These are phyloP conservation scores for Penicillium sp. DNA, from an alignment of 2,329 filamentous ascomycete species.

Conservation along the genomic window DNA sequence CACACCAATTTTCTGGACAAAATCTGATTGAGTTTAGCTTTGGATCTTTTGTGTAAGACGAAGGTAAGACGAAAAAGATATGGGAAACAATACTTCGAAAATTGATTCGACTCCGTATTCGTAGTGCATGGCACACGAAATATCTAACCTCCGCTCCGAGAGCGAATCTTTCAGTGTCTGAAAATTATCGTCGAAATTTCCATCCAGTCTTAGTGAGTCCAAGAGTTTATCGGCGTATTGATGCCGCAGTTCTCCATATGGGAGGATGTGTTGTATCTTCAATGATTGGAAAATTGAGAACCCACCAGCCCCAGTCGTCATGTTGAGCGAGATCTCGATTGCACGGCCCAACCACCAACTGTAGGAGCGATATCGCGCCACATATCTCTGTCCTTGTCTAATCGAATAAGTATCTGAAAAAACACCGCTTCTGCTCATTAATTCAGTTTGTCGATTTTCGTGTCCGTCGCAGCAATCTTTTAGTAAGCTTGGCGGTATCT, in stretches of 20 bases:
- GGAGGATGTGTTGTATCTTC: neutral
- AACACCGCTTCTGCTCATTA: neutral
- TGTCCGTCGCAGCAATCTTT: neutral
- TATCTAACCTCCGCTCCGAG: neutral
- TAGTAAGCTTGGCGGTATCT: neutral
- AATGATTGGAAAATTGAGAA: conserved; percentile 10
- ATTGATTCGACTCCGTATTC: too few species aligned
- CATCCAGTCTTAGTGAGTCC: neutral
- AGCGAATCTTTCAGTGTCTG: neutral
- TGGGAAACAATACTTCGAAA: too few species aligned
- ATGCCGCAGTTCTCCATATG: too few species aligned
- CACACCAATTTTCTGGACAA: too few species aligned
- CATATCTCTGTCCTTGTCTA: neutral
- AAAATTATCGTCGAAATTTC: neutral
- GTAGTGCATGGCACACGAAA: neutral
- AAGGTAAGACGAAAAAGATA: too few species aligned
- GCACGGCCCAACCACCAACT: conserved; percentile 7
- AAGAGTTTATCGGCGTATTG: neutral
- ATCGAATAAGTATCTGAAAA: too few species aligned
- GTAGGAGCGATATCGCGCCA: conserved; percentile 1
- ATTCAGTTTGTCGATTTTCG: neutral
- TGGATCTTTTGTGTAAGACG: too few species aligned
- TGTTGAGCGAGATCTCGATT: conserved; percentile 5
- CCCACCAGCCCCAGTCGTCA: conserved; percentile 7
- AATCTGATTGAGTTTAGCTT: too few species aligned